A percentile compares a stretch with the other conserved stretches of the same genome.
Evolutionary conservation across 192 early-diverging fungal genomes (phyloP).

Genomic region (Anaeromyces robustus): DNA sequence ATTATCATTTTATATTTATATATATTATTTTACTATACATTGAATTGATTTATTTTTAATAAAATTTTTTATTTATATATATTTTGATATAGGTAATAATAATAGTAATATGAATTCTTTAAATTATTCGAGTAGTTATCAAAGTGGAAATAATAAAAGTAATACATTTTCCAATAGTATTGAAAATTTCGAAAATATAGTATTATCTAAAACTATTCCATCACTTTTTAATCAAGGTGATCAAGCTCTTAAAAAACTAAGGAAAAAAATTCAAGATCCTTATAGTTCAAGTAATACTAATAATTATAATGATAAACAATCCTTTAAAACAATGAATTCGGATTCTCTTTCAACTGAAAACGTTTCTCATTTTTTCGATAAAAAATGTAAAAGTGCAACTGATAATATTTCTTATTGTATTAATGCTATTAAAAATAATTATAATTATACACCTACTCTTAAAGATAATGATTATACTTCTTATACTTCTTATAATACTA

Average conservation of each 20-base stretch:
- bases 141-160: not conserved
- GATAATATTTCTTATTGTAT: not conserved
- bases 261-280: not conserved
- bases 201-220: not conserved
- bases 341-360: not conserved
- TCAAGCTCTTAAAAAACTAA: not conserved
- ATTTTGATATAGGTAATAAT: too few relatives aligned
- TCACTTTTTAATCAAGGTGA: not conserved
- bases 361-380: not conserved
- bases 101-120: too few relatives aligned
- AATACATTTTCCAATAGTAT: not conserved
- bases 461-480: too few relatives aligned
- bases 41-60: too few relatives aligned
- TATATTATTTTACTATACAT: too few relatives aligned
- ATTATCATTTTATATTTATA: too few relatives aligned
- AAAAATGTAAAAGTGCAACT: not conserved
- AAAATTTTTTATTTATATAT: too few relatives aligned
- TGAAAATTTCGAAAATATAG: not conserved
- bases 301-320: not conserved
- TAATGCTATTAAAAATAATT: not conserved
- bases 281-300: not conserved
- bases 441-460: not conserved
- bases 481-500: not conserved
- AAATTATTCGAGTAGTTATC: too few relatives aligned
- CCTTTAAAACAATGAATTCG: not conserved